These are phyloP conservation scores for Allomyces macrogynus DNA, from an alignment of 192 early-diverging fungal genomes.

Conservation along the genomic window DNA sequence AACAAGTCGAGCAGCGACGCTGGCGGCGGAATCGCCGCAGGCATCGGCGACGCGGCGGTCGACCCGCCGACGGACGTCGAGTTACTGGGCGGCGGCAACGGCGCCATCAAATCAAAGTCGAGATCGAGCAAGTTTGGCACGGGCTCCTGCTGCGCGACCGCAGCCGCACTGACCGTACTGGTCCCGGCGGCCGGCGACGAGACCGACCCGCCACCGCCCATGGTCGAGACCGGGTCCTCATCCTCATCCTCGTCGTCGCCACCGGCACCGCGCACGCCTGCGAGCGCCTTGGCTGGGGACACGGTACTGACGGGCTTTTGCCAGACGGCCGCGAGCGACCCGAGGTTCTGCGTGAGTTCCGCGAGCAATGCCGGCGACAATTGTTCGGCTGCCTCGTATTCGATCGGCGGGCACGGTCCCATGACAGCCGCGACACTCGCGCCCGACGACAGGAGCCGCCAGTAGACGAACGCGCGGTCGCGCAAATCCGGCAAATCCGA, in stretches of 20 bases:
- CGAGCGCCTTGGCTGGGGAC: background rate
- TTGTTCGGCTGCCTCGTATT: background rate
- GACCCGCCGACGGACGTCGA: no score
- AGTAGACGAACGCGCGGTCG: slow-evolving; percentile 93
- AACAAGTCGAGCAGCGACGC: background rate
- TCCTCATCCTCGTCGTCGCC: background rate
- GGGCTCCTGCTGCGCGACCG: background rate
- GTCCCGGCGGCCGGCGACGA: no score
- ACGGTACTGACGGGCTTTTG: background rate
- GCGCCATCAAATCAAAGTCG: background rate
- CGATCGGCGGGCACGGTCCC: background rate
- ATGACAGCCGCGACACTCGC: background rate
- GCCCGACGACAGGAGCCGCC: slow-evolving; percentile 82
- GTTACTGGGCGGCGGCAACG: background rate
- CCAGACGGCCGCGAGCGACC: background rate
- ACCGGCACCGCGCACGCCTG: background rate
- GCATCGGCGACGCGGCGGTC: no score
- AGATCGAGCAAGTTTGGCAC: background rate
- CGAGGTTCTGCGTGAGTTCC: background rate
- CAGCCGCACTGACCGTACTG: no score
- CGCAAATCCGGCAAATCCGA: slow-evolving; percentile 88
- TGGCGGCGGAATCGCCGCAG: background rate
- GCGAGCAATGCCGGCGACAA: background rate
- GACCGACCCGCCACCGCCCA: background rate
- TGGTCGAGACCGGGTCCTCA: background rate